These are phyloP conservation scores for Yamadazyma friedrichii DNA, from an alignment of 1,139 yeast genomes.

Conservation along the genomic window DNA sequence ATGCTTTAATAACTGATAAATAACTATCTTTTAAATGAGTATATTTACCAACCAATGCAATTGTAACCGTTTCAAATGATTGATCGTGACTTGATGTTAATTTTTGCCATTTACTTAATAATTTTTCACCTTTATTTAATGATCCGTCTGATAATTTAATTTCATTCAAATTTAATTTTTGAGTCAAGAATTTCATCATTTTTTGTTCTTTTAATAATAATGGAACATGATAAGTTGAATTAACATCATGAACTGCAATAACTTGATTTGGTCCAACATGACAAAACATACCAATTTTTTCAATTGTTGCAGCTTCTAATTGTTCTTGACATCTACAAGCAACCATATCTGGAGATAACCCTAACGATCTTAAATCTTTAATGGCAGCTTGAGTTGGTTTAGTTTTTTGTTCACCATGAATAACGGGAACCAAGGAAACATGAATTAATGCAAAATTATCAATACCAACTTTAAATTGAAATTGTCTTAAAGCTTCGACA, in stretches of 20 bases:
- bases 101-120: conserved; percentile 76
- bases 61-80: conserved; percentile 82
- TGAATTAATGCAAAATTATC: conserved; percentile 95
- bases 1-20: conserved; percentile 88
- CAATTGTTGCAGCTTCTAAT: conserved; percentile 79
- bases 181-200: conserved; percentile 70
- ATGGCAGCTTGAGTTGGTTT: conserved; percentile 99
- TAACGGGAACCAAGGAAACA: conserved; percentile 95
- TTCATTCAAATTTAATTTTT: conserved; percentile 63
- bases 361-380: conserved; percentile 91
- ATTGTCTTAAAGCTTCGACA: conserved; percentile 97
- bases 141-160: conserved; percentile 54
- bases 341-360: conserved; percentile 93
- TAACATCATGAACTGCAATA: conserved; percentile 94
- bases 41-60: conserved; percentile 96
- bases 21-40: conserved; percentile 94
- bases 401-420: conserved; percentile 97
- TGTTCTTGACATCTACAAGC: conserved; percentile 94
- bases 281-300: conserved; percentile 97
- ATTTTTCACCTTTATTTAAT: conserved; percentile 58
- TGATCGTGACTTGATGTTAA: conserved; percentile 78
- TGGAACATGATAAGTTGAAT: conserved; percentile 97
- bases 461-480: conserved; percentile 93
- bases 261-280: conserved; percentile 98
- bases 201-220: conserved; percentile 84